A percentile compares a stretch with the other conserved stretches of the same genome.
Conservation (phyloP, 768 basidiomycete genomes). For the Leccinellum luteum region DNA sequence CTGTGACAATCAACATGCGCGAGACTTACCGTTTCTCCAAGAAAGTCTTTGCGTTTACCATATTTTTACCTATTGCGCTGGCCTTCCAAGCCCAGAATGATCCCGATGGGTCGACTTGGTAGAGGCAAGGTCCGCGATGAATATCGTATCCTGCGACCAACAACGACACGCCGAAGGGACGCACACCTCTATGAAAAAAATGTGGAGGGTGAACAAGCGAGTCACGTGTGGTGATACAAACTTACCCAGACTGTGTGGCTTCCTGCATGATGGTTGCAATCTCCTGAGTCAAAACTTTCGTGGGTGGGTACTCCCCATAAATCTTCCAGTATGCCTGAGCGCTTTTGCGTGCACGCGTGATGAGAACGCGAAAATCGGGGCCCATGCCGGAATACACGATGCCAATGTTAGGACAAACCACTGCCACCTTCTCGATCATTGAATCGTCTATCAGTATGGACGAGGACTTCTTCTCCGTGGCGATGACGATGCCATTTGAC, state of each 20-base stretch:
- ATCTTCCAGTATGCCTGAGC: constrained; percentile 99
- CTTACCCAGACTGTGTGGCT: constrained; percentile 97
- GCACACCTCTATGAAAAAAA: constrained; percentile 75
- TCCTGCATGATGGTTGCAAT: constrained; percentile 98
- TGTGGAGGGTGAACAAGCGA: constrained; percentile 30
- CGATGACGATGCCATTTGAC: constrained; percentile 98
- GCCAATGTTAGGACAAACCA: constrained; percentile 98
- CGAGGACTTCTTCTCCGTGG: constrained; percentile 98
- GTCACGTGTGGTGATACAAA: constrained; percentile 22
- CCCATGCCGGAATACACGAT: constrained; percentile 99
- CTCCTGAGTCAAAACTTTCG: constrained; percentile 93
- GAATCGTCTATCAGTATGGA: constrained; percentile 98
- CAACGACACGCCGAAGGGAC: constrained; percentile 97
- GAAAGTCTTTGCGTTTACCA: constrained; percentile 99
- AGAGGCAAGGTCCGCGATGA: constrained; percentile 92
- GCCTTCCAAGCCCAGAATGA: constrained; percentile 99
- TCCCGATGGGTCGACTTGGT: constrained; percentile 98
- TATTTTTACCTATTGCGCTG: constrained; percentile 99
- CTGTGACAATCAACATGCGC: constrained; percentile 23
- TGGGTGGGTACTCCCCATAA: constrained; percentile 97
- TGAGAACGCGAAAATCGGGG: constrained; percentile 93
- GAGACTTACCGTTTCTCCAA: constrained; percentile 88
- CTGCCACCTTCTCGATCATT: constrained; percentile 95
- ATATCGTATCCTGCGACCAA: constrained; percentile 96
- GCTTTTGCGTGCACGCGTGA: constrained; percentile 93